Percentiles rank a stretch among this genome's conserved stretches.
These are phyloP conservation scores for Exidia glandulosa DNA, from an alignment of 768 basidiomycete genomes.

Conservation along the genomic window DNA sequence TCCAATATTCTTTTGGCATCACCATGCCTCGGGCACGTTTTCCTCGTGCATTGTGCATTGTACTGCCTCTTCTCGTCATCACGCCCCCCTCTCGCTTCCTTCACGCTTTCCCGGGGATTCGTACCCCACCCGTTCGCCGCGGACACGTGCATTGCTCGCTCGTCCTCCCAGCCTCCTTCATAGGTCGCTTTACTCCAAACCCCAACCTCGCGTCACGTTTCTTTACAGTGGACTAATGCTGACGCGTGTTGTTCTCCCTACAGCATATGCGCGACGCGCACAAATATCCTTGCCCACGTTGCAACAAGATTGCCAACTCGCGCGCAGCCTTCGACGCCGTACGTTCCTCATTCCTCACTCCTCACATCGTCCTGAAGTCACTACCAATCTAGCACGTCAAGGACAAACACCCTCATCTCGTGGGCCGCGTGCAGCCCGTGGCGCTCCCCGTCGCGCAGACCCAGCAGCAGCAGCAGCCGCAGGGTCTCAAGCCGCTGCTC, in stretches of 20 bases:
- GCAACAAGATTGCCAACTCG: slow-evolving; percentile 1
- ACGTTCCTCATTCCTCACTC: neutral
- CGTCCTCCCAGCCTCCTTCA: neutral
- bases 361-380: neutral
- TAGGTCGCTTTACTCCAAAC: too few relatives aligned
- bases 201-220: neutral
- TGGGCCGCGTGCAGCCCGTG: neutral
- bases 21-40: neutral
- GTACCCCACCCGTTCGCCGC: too few relatives aligned
- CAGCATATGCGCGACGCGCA: slow-evolving; percentile 1
- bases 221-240: neutral
- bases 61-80: too few relatives aligned
- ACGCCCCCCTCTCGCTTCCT: too few relatives aligned
- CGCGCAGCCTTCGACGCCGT: neutral
- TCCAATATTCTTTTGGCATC: neutral
- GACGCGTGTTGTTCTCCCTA: too few relatives aligned
- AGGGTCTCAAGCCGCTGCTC: neutral
- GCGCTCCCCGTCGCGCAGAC: neutral
- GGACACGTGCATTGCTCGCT: neutral
- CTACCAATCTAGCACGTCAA: neutral
- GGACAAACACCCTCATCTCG: neutral
- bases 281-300: neutral
- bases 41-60: neutral
- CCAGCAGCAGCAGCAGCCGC: neutral
- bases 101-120: too few relatives aligned